These are phyloP conservation scores for Beauveria caledonica DNA, from an alignment of 2,329 filamentous ascomycete species.

Conservation along the genomic window DNA sequence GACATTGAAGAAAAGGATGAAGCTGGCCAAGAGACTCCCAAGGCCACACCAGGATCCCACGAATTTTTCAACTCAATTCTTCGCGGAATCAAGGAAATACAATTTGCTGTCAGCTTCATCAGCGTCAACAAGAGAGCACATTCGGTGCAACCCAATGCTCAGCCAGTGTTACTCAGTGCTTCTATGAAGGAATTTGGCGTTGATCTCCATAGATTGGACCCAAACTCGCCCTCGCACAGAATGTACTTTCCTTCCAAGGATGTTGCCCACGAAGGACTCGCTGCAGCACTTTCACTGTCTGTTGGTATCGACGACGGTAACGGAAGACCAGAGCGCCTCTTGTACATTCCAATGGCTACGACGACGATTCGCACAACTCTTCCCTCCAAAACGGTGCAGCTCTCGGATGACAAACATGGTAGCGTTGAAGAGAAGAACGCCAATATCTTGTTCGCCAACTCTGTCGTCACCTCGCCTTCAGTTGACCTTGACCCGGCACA, in stretches of 20 bases:
- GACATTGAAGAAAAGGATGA: constrained; percentile 64
- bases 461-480: constrained; percentile 92
- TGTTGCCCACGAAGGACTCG: constrained; percentile 86
- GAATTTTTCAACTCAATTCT: constrained; percentile 87
- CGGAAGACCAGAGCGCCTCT: constrained; percentile 72
- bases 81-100: constrained; percentile 89
- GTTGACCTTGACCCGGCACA: constrained; percentile 89
- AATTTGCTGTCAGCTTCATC: constrained; percentile 88
- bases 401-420: constrained; percentile 57
- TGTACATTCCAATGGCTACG: constrained; percentile 96
- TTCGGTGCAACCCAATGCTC: constrained; percentile 55
- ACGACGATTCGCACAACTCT: constrained; percentile 90
- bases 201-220: constrained; percentile 84
- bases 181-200: constrained; percentile 96
- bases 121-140: constrained; percentile 75
- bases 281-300: constrained; percentile 86
- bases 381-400: constrained; percentile 85
- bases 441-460: constrained; percentile 93
- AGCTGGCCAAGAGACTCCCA: constrained; percentile 53
- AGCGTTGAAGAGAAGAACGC: constrained; percentile 78
- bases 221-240: constrained; percentile 85
- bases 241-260: constrained; percentile 97
- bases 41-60: constrained; percentile 81
- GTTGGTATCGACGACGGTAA: constrained; percentile 87
- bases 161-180: constrained; percentile 73